phyloP scores from a whole-genome alignment of 2,329 filamentous ascomycete species.

The Aspergillus transmontanensis region DNA sequence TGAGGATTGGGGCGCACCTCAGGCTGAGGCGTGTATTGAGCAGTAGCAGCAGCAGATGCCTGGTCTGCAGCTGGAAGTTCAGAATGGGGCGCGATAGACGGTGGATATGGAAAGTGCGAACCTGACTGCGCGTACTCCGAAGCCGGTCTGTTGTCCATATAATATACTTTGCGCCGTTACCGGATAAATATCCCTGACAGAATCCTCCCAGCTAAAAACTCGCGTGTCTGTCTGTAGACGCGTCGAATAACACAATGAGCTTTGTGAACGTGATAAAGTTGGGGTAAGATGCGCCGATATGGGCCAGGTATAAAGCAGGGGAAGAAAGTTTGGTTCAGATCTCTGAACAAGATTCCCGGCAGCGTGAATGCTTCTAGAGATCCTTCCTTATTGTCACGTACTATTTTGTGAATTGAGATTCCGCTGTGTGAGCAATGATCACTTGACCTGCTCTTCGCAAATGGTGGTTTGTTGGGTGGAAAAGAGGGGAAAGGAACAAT shows the following conservation, averaged over 20 bases:
- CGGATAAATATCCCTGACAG: constrained; percentile 21
- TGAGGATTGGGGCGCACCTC: constrained; percentile 54
- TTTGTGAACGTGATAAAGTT: constrained; percentile 24
- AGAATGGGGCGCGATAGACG: constrained; percentile 67
- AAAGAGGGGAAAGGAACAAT: constrained; percentile 12
- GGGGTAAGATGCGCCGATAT: constrained; percentile 17
- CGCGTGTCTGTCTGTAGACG: constrained; percentile 33
- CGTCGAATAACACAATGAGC: constrained; percentile 35
- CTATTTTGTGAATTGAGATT: constrained; percentile 19
- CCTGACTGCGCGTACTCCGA: constrained; percentile 84
- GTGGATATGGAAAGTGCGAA: constrained; percentile 67
- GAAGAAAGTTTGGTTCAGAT: constrained; percentile 12
- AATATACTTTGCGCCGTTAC: constrained; percentile 36
- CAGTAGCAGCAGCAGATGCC: constrained; percentile 72
- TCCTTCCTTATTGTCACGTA: constrained; percentile 22
- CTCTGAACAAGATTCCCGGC: constrained; percentile 19
- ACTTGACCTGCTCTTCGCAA: constrained; percentile 1
- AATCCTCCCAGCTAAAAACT: constrained; percentile 26
- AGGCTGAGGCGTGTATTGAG: constrained; percentile 44
- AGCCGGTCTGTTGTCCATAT: constrained; percentile 64
- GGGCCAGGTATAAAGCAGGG: constrained; percentile 16
- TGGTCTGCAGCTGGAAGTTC: constrained; percentile 87
- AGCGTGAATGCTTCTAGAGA: constrained; percentile 12
- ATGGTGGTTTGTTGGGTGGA: background rate
- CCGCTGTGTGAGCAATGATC: background rate